Percentiles rank a stretch among this genome's conserved stretches.
phyloP scores from a whole-genome alignment of 1,284 basidiomycete genomes.

The Lignosus rhinocerotis region DNA sequence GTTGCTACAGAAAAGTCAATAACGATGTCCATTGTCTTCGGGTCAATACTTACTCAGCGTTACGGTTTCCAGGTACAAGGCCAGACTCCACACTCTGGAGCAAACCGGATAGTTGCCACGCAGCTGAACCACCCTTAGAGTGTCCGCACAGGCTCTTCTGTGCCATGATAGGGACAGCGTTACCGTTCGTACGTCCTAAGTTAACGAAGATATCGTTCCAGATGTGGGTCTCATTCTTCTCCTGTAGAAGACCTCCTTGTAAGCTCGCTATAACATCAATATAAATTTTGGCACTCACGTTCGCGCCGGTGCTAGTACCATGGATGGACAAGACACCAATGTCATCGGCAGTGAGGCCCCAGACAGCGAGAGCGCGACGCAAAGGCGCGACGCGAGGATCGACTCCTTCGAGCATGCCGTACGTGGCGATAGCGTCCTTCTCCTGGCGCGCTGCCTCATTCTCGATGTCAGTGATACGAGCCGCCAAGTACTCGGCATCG shows the following conservation, averaged over 20 bases:
- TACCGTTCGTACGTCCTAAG: constrained; percentile 87
- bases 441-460: constrained; percentile 89
- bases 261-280: background rate
- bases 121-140: constrained; percentile 95
- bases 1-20: constrained; percentile 58
- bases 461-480: constrained; percentile 82
- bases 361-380: constrained; percentile 92
- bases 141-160: constrained; percentile 97
- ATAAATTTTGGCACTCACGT: constrained; percentile 46
- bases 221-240: constrained; percentile 97
- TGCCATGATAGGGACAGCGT: constrained; percentile 95
- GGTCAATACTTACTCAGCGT: constrained; percentile 75
- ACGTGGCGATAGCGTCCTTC: constrained; percentile 85
- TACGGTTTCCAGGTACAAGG: constrained; percentile 95
- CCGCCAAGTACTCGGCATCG: constrained; percentile 71
- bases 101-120: constrained; percentile 96
- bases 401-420: constrained; percentile 91
- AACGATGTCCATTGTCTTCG: background rate
- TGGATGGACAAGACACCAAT: constrained; percentile 90
- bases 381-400: constrained; percentile 89
- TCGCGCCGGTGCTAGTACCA: constrained; percentile 95
- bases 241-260: constrained; percentile 41
- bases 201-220: constrained; percentile 94
- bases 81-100: constrained; percentile 86
- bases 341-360: constrained; percentile 93